Conservation (phyloP, 495 filamentous ascomycete species). For the Entonaema liquescens region DNA sequence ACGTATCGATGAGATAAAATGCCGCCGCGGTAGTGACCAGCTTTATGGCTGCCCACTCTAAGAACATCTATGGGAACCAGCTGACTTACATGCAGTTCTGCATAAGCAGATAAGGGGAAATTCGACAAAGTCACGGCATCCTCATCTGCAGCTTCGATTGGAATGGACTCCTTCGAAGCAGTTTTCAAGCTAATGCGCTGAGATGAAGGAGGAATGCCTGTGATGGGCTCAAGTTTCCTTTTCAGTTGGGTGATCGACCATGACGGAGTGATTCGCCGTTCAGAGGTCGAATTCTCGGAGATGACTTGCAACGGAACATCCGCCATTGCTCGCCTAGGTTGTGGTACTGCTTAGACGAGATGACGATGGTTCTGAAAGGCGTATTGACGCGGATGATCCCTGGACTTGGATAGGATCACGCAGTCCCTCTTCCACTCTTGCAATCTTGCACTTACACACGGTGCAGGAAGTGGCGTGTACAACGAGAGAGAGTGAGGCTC, state of each 20-base stretch:
- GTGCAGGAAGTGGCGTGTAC: conserved; percentile 11
- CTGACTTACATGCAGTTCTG: conserved; percentile 76
- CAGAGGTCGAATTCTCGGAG: conserved; percentile 76
- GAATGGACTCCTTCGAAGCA: conserved; percentile 60
- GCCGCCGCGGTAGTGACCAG: conserved; percentile 10
- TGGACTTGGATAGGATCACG: conserved; percentile 10
- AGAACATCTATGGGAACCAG: conserved; percentile 8
- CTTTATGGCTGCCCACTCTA: conserved; percentile 7
- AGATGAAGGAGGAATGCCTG: conserved; percentile 82
- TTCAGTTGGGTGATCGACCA: conserved; percentile 92
- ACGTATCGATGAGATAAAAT: conserved; percentile 25
- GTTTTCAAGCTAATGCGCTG: conserved; percentile 77
- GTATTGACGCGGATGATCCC: conserved; percentile 25
- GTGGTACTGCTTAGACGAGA: conserved; percentile 43
- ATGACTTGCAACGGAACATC: conserved; percentile 88
- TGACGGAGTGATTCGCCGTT: conserved; percentile 89
- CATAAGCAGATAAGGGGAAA: conserved; percentile 74
- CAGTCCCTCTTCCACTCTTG: conserved; percentile 3
- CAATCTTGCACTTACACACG: conserved; percentile 8
- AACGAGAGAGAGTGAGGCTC: conserved; percentile 32
- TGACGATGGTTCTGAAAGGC: conserved; percentile 32
- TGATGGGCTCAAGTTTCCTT: conserved; percentile 89
- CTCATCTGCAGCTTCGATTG: conserved; percentile 72
- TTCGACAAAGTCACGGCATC: conserved; percentile 66
- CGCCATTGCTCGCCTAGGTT: conserved; percentile 63